Evolutionary conservation across 148 eudicot species (phyloP), one percentile per base, ranked within the genome.

Genomic region (Heliosperma pusillum): DNA sequence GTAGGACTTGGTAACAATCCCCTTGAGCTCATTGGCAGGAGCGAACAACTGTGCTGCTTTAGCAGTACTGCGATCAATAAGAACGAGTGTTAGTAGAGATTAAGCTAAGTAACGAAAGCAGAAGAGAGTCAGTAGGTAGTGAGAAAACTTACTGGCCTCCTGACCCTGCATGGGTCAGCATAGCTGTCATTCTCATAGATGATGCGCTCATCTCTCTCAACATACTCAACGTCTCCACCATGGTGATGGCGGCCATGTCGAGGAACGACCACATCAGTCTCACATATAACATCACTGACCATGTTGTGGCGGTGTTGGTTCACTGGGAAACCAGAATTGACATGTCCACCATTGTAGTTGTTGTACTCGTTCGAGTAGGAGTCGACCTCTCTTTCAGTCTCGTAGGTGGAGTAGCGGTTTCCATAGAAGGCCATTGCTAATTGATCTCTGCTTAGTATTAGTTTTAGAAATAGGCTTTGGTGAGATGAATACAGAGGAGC

Each of bases 331-430:
- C 63, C 70, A 20, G 70, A 57, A 50, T 50, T 70, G 58, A 24
- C 79, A 36, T 44, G 62, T 42, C 72, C 72, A 22, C 57, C 30
- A 24, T 71, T 74, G 24, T 63, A 55, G 26, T 10, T 58, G 65
- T 61, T 78, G 80, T 71, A 78, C 66, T 69, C 76, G 30, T 56
- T 21, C 25, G 76, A 52, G 71, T 78, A 78, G 64, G 80, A 71
- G 71, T 78, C 80, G 10, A 71, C 64, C 70, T 77, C 76, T n/a
- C 66, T 55, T 27, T 78, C 80, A 33, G 57, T 19, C 66, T 78
- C 80, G 59, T 78, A 78, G 57, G 74, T 65, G 65, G 47, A 58
- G 55, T 61, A 21, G 17, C 20, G 55, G 57, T 77, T 29, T 17
- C 47, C 27, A 27, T n/a, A 66, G 64, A 12, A 24, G 8, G 72